phyloP scores from a whole-genome alignment of 129 eudicot species.

The Flaveria robusta region DNA sequence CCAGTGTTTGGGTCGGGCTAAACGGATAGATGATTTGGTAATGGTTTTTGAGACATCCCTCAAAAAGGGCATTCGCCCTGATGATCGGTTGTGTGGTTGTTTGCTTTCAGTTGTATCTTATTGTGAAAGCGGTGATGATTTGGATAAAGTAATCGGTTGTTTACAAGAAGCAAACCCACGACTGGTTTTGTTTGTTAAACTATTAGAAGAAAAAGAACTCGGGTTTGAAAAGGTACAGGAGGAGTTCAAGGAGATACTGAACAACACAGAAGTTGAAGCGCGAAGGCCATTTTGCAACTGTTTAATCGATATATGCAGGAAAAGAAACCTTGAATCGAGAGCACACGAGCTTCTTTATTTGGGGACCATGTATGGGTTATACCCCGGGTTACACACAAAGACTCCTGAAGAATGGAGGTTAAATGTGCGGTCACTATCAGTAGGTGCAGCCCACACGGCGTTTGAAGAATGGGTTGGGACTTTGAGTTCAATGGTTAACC shows the following conservation, averaged over 20 bases:
- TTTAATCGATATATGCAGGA: conserved; percentile 66
- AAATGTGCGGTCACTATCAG: conserved; percentile 65
- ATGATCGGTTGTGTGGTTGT: conserved; percentile 73
- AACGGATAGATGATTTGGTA: conserved; percentile 56
- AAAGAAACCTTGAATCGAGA: conserved; percentile 47
- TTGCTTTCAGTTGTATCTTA: conserved; percentile 59
- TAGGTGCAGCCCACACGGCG: conserved; percentile 76
- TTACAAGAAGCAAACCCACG: conserved; percentile 54
- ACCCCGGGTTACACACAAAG: conserved; percentile 63
- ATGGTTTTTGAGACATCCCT: conserved; percentile 50
- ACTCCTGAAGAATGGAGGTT: conserved; percentile 67
- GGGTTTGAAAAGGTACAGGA: conserved; percentile 43
- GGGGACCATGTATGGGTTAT: conserved; percentile 62
- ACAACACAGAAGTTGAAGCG: conserved; percentile 52
- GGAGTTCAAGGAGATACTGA: conserved; percentile 53
- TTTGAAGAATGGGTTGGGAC: conserved; percentile 75
- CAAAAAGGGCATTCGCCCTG: conserved; percentile 56
- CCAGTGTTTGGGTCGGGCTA: conserved; percentile 66
- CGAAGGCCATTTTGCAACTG: conserved; percentile 70
- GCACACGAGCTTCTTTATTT: conserved; percentile 68
- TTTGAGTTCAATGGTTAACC: conserved; percentile 49
- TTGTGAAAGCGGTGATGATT: conserved; percentile 55
- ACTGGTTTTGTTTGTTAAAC: conserved; percentile 50
- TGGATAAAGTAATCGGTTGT: conserved; percentile 52
- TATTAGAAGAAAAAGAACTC: conserved; percentile 30